A percentile compares a stretch with the other conserved stretches of the same genome.
Conservation (phyloP, 768 basidiomycete genomes). For the Leccinum boreale region DNA sequence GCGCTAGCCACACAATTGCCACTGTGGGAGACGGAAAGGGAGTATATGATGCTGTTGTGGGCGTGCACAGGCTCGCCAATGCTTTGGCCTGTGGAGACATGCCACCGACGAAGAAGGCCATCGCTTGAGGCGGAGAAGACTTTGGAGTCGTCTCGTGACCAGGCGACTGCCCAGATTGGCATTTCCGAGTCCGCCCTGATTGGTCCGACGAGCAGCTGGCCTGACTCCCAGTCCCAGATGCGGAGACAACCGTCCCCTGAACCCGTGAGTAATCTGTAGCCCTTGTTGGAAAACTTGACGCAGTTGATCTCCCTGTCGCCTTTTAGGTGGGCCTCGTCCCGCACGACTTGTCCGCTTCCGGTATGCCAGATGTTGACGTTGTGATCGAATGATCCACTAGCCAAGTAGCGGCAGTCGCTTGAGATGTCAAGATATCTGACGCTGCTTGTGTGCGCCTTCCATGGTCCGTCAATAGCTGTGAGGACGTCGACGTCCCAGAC, state of each 20-base stretch:
- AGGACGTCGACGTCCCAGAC: conserved; percentile 28
- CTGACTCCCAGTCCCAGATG: conserved; percentile 28
- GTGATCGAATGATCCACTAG: conserved; percentile 32
- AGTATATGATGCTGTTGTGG: conserved; percentile 26
- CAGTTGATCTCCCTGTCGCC: conserved; percentile 27
- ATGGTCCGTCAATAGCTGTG: conserved; percentile 15
- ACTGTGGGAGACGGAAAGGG: conserved; percentile 26
- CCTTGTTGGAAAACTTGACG: conserved; percentile 26
- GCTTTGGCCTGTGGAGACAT: conserved; percentile 17
- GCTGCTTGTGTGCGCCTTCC: conserved; percentile 24
- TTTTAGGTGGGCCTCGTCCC: conserved; percentile 19
- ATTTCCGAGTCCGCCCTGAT: conserved; percentile 15
- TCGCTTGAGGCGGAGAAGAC: conserved; percentile 25
- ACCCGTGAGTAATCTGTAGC: conserved; percentile 26
- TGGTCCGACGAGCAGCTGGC: conserved; percentile 25
- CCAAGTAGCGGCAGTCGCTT: conserved; percentile 27
- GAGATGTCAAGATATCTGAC: conserved; percentile 29
- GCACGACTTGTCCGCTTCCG: conserved; percentile 23
- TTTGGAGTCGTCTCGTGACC: conserved; percentile 29
- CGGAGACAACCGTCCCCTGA: conserved; percentile 29
- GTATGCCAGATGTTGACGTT: conserved; percentile 30
- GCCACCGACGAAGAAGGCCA: conserved; percentile 25
- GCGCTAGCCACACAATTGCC: conserved; percentile 27
- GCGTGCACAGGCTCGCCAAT: conserved; percentile 23
- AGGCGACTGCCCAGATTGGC: conserved; percentile 29